phyloP scores from a whole-genome alignment of 1,284 basidiomycete species.

The Ceratobasidium sp. region DNA sequence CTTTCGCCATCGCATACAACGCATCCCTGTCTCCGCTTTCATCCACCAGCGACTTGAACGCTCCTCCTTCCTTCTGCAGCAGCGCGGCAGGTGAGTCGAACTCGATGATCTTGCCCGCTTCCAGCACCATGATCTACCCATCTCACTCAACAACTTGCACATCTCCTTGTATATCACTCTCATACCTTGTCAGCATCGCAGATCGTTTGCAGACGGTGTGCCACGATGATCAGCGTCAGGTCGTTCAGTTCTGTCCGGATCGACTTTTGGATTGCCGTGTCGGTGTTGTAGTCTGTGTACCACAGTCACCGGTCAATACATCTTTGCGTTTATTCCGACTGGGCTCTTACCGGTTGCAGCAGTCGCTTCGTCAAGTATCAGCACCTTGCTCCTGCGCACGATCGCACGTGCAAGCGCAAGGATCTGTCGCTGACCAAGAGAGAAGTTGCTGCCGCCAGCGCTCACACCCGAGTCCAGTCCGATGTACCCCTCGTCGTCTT shows the following conservation, averaged over 20 bases:
- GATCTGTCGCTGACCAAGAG: constrained; percentile 75
- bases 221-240: constrained; percentile 68
- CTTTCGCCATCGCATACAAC: constrained; percentile 47
- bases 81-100: constrained; percentile 51
- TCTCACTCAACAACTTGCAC: not conserved
- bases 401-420: constrained; percentile 56
- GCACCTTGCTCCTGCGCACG: constrained; percentile 56
- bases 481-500: constrained; percentile 49
- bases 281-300: constrained; percentile 47
- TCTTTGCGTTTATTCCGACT: not conserved
- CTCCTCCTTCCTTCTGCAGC: constrained; percentile 49
- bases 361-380: constrained; percentile 58
- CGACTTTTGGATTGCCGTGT: constrained; percentile 62
- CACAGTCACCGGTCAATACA: not conserved
- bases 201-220: constrained; percentile 73
- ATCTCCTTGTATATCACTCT: not conserved
- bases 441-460: constrained; percentile 67
- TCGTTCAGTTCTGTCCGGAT: constrained; percentile 62
- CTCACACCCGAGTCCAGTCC: constrained; percentile 55
- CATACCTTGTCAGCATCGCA: constrained; percentile 63
- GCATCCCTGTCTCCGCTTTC: constrained; percentile 51
- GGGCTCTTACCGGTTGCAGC: constrained; percentile 17
- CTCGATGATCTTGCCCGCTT: constrained; percentile 46
- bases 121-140: constrained; percentile 40
- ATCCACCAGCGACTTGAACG: constrained; percentile 51